Evolutionary conservation across 2,329 filamentous ascomycete species (phyloP), one percentile per base, ranked within the genome.

Genomic region (Curvularia sp.): DNA sequence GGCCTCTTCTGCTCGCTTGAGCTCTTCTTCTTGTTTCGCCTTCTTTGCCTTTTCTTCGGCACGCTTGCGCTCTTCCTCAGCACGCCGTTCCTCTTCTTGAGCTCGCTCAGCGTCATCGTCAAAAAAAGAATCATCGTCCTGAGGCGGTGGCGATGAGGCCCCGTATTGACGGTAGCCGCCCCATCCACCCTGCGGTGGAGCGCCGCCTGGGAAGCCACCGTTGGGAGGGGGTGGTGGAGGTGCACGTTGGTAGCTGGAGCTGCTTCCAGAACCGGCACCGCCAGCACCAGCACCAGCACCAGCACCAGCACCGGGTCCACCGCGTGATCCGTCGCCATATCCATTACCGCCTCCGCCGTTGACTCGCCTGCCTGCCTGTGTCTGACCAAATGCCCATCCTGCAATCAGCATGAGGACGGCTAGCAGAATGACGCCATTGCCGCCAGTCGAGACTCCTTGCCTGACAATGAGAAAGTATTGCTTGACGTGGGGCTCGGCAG

Each of bases 311-410:
- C 71, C 73, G 10, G 73, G 75, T 20, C 72, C 74, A 10, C 70
- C 69, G 30, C 72, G 64, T 38, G 72, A 69, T 44, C 75, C 74
- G 48, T 57, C 60, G 41, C 68, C 64, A 44, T 66, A 61, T 31
- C 39, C 47, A 5, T 67, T 66, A 33, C 68, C 59, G 28, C 75
- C 73, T 46, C 63, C 60, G 26, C 74, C 72, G 35, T 62, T 68
- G 42, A 69, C 70, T 3, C 75, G 76, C 49, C 83, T 81, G 68
- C 84, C 82, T 10, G 75, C 80, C 71, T 89, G 87, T 58, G 84
- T 86, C 70, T 88, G 86, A 15, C 90, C 91, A 66, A 89, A 81
- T 2, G 88, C 86, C 92, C 93, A 97, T 3, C 90, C 91, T 8
- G 86, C 88, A 28, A 95, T 79, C 5, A 88, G 92, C 26, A 96